Evolutionary conservation across 805 yeast species (phyloP).

Genomic region (Ogataea zsoltii): DNA sequence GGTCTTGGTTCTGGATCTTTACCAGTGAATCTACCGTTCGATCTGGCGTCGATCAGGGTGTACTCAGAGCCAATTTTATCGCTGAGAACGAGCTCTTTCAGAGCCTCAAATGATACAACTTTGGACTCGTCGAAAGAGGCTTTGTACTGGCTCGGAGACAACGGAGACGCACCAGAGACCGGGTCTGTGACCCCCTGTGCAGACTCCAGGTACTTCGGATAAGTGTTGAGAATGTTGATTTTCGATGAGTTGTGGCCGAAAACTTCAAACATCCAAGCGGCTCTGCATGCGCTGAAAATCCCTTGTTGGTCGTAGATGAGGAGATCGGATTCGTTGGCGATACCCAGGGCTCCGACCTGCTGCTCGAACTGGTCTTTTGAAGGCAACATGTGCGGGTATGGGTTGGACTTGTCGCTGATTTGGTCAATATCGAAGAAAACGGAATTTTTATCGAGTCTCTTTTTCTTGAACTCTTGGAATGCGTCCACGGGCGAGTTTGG

Average conservation of each 20-base stretch:
- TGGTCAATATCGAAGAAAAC: slow-evolving; percentile 79
- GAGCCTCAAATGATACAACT: slow-evolving; percentile 67
- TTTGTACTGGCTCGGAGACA: slow-evolving; percentile 33
- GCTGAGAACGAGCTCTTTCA: slow-evolving; percentile 55
- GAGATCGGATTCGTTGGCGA: slow-evolving; percentile 54
- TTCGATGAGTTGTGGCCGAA: slow-evolving; percentile 65
- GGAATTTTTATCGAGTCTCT: slow-evolving; percentile 61
- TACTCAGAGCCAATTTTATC: slow-evolving; percentile 47
- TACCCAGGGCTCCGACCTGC: slow-evolving; percentile 56
- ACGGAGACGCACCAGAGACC: slow-evolving; percentile 20
- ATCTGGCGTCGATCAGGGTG: slow-evolving; percentile 79
- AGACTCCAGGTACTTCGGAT: slow-evolving; percentile 34
- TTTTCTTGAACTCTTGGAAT: slow-evolving; percentile 52
- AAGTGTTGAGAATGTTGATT: slow-evolving; percentile 73
- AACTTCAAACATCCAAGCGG: slow-evolving; percentile 83
- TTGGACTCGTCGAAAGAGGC: slow-evolving; percentile 43
- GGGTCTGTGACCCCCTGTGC: background rate
- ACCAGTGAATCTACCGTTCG: slow-evolving; percentile 74
- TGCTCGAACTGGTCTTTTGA: slow-evolving; percentile 51
- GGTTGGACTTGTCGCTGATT: slow-evolving; percentile 55
- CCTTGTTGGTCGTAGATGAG: slow-evolving; percentile 86
- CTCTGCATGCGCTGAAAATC: slow-evolving; percentile 85
- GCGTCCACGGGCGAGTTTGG: slow-evolving; percentile 71
- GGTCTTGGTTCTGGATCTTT: slow-evolving; percentile 85
- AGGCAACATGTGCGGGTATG: slow-evolving; percentile 93